Evolutionary conservation across 2,329 filamentous ascomycete genomes (phyloP), one percentile per base, ranked within the genome.

Genomic region (Aspergillus sergii): DNA sequence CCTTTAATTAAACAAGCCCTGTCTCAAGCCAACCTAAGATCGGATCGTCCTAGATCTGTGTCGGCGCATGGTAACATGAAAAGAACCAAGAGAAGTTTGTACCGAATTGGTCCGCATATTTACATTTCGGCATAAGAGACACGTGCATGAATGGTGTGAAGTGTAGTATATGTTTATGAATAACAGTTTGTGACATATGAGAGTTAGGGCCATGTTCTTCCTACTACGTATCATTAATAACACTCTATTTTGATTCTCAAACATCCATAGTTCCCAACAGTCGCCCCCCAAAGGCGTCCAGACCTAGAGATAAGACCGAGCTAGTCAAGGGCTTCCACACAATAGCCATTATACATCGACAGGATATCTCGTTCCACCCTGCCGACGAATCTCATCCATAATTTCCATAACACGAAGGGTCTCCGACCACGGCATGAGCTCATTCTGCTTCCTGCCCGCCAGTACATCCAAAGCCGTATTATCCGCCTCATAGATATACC

Each of bases 331-430:
- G 8, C 2, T 41, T 41, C 16, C 3, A 9, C 6, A 34, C 32
- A 12, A 34, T 11, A 11, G 10, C 39, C 39, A 41, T 51, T 6
- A 51, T 14, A 16, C n/a, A 58, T 58, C 41, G 10, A 45, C 39
- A 41, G 65, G 67, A 59, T 71, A 78, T 36, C 58, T 66, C 2
- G 73, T 71, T 9, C 72, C 73, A 14, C 75, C 73, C 55, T 76
- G 71, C n/a, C 68, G 68, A 43, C 82, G 70, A 10, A 83, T 75
- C 61, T 82, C 79, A 63, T 85, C 83, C 78, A 85, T 75, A 21
- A 84, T 75, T 60, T 79, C 77, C 75, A 85, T 73, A 0, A 84
- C 75, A 0, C 79, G 74, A 12, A 84, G 60, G 0, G 82, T 84
- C 71, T 84, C 82, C 0, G 73, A 68, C 79, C 79, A 82, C 0